Evolutionary conservation across 2,329 filamentous ascomycete genomes (phyloP).

Genomic region (Arthrobotrys megalospora): DNA sequence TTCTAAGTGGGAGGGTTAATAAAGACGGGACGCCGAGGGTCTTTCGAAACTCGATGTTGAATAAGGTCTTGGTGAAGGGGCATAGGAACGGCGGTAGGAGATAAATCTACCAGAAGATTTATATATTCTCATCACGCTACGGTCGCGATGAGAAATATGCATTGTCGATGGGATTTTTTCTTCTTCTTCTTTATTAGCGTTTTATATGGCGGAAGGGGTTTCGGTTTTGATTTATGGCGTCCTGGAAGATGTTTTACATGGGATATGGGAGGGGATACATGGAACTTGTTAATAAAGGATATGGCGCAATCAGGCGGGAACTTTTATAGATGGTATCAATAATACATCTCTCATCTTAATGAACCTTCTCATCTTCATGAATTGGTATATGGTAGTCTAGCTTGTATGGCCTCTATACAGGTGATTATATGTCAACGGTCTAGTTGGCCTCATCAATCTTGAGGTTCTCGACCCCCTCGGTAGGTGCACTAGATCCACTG

Average conservation of each 20-base stretch:
- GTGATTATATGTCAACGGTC: neutral
- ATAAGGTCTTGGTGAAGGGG: constrained; percentile 29
- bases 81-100: constrained; percentile 17
- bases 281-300: constrained; percentile 1
- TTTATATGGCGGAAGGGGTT: constrained; percentile 1
- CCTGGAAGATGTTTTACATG: constrained; percentile 3
- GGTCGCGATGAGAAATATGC: neutral
- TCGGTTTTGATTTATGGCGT: neutral
- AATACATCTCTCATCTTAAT: neutral
- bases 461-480: constrained; percentile 32
- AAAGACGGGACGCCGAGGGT: constrained; percentile 11
- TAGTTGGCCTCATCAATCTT: constrained; percentile 46
- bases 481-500: constrained; percentile 36
- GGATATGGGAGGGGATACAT: constrained; percentile 3
- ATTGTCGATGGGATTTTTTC: constrained; percentile 2
- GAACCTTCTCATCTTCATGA: neutral
- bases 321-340: constrained; percentile 4
- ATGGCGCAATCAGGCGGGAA: neutral
- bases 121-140: neutral
- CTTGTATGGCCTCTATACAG: constrained; percentile 3
- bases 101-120: neutral
- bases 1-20: neutral
- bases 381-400: constrained; percentile 1
- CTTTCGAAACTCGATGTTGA: constrained; percentile 45
- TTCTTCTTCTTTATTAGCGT: constrained; percentile 21